Evolutionary conservation across 306 rosid genomes (phyloP).

Genomic region (Rubus idaeus): DNA sequence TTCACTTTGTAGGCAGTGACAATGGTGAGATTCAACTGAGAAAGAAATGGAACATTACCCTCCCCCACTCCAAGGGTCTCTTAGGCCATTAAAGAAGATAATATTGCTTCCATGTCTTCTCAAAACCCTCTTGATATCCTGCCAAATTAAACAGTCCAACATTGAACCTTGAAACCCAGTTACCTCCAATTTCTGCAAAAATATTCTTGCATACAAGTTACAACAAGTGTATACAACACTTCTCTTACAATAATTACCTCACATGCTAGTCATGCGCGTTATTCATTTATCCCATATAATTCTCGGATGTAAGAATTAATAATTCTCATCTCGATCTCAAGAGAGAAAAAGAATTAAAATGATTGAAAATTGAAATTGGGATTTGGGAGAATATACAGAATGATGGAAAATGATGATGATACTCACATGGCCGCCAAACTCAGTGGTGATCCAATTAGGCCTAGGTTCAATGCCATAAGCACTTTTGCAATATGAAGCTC

Average conservation of each 20-base stretch:
- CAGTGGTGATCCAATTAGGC: conserved; percentile 71
- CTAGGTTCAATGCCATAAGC: conserved; percentile 38
- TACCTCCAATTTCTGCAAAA: neutral
- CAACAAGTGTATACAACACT: neutral
- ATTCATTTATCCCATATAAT: too few species aligned
- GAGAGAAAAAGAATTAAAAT: neutral
- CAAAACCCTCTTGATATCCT: conserved; percentile 57
- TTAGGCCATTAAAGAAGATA: conserved; percentile 85
- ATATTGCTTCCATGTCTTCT: conserved; percentile 77
- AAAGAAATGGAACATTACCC: conserved; percentile 46
- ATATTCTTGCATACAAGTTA: neutral
- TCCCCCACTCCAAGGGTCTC: conserved; percentile 99
- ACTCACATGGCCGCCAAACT: conserved; percentile 72
- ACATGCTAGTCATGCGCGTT: too few species aligned
- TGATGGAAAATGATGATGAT: conserved; percentile 5
- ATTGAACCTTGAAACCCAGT: neutral
- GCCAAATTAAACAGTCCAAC: conserved; percentile 8
- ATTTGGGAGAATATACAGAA: too few species aligned
- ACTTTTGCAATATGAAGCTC: conserved; percentile 19
- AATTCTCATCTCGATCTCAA: neutral
- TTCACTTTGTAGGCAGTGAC: too few species aligned
- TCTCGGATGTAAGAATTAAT: too few species aligned
- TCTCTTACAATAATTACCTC: neutral
- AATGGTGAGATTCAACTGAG: neutral
- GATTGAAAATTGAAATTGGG: too few species aligned